Conservation (phyloP, 768 basidiomycete species). For the Tricholoma terreum region DNA sequence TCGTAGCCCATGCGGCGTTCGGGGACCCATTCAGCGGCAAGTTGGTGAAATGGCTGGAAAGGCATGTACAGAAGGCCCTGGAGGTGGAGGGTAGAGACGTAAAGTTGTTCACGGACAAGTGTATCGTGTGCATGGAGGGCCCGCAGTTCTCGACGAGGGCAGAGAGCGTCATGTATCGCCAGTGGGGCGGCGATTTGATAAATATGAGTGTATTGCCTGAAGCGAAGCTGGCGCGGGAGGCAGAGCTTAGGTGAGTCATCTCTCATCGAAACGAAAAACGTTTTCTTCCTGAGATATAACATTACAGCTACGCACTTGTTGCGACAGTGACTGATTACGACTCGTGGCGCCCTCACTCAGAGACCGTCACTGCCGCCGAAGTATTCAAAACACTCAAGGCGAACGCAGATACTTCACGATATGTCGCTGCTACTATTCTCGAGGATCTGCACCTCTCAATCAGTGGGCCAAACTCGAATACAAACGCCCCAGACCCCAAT, state of each 20-base stretch:
- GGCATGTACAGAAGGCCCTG: conserved; percentile 60
- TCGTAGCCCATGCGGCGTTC: conserved; percentile 93
- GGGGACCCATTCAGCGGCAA: conserved; percentile 83
- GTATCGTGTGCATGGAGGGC: conserved; percentile 95
- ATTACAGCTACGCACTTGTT: conserved; percentile 83
- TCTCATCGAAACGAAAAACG: not conserved
- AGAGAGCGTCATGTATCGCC: conserved; percentile 91
- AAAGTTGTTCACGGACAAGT: conserved; percentile 76
- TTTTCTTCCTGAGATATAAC: not conserved
- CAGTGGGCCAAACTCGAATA: conserved; percentile 34
- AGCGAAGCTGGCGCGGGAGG: conserved; percentile 95
- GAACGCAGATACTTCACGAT: conserved; percentile 85
- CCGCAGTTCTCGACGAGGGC: conserved; percentile 98
- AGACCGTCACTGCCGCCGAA: conserved; percentile 85
- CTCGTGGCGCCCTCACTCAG: conserved; percentile 82
- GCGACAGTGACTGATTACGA: conserved; percentile 95
- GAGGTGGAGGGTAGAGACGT: conserved; percentile 55
- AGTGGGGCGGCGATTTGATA: conserved; percentile 91
- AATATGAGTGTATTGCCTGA: conserved; percentile 98
- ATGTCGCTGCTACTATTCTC: conserved; percentile 66
- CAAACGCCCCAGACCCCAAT: not conserved
- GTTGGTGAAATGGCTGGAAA: conserved; percentile 64
- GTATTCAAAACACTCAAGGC: conserved; percentile 84
- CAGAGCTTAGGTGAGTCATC: conserved; percentile 75
- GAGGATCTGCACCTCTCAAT: conserved; percentile 64